Evolutionary conservation across 306 rosid species (phyloP).

Genomic region (Casuarina cunninghamiana): DNA sequence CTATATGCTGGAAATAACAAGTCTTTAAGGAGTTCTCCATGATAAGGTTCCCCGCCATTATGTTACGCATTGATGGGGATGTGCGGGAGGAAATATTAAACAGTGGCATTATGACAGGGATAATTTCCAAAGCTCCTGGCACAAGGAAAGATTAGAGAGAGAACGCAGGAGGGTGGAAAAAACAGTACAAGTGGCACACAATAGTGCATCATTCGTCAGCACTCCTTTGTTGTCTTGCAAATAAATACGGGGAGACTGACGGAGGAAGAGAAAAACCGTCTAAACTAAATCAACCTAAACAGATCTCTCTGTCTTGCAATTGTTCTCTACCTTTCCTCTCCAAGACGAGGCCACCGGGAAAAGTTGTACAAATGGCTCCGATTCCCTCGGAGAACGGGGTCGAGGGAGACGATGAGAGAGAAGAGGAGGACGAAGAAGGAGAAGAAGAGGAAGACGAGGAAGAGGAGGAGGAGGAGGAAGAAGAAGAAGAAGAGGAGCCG

Average conservation of each 20-base stretch:
- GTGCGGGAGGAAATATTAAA: too few species aligned
- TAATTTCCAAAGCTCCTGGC: too few species aligned
- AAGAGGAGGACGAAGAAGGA: slow-evolving; percentile 67
- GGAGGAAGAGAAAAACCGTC: background rate
- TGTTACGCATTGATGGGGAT: too few species aligned
- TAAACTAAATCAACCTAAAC: background rate
- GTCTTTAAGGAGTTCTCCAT: too few species aligned
- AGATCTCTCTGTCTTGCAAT: slow-evolving; percentile 2
- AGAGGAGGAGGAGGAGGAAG: slow-evolving; percentile 31
- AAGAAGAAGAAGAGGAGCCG: slow-evolving; percentile 79
- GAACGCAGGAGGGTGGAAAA: background rate
- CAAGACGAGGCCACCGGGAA: slow-evolving; percentile 33
- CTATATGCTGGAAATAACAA: too few species aligned
- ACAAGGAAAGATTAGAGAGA: background rate
- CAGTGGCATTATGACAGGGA: too few species aligned
- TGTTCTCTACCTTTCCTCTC: background rate
- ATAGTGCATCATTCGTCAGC: background rate
- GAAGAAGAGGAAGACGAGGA: slow-evolving; percentile 59
- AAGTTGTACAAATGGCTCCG: slow-evolving; percentile 70
- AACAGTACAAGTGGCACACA: background rate
- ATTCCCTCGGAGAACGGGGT: slow-evolving; percentile 79
- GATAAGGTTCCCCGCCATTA: too few species aligned
- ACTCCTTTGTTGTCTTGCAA: slow-evolving; percentile 32
- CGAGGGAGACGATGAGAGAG: slow-evolving; percentile 90
- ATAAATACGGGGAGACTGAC: slow-evolving; percentile 7